phyloP scores from a whole-genome alignment of 306 rosid genomes.

The Crataegus laevigata region DNA sequence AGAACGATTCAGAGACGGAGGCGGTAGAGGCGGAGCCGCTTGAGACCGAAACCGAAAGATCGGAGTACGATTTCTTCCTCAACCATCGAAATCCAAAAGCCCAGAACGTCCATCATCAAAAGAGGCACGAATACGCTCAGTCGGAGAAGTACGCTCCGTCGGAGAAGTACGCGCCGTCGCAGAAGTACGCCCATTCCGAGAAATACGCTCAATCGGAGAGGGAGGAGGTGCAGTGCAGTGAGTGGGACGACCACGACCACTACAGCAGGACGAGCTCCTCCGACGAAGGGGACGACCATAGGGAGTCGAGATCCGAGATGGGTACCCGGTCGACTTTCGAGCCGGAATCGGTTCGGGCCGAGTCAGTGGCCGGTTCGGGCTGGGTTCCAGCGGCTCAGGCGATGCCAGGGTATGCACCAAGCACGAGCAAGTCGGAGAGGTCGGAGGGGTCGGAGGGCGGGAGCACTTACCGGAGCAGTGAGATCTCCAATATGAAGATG shows the following conservation, averaged over 20 bases:
- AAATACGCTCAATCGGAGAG: slow-evolving; percentile 37
- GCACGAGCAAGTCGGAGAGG: slow-evolving; percentile 25
- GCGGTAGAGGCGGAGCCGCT: slow-evolving; percentile 4
- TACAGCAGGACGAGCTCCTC: slow-evolving; percentile 73
- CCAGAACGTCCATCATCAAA: not conserved
- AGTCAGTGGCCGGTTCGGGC: slow-evolving; percentile 23
- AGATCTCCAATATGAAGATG: slow-evolving; percentile 67
- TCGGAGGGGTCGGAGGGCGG: slow-evolving; percentile 28
- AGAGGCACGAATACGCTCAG: not conserved
- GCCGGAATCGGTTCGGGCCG: slow-evolving; percentile 32
- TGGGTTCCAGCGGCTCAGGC: slow-evolving; percentile 1
- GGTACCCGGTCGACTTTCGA: slow-evolving; percentile 67
- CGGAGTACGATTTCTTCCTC: slow-evolving; percentile 12
- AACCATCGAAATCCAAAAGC: not conserved
- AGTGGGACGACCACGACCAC: slow-evolving; percentile 66
- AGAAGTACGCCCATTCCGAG: not conserved
- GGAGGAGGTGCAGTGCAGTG: slow-evolving; percentile 94
- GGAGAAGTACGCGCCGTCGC: not conserved
- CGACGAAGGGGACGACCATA: slow-evolving; percentile 44
- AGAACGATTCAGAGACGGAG: not conserved
- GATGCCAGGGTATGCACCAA: slow-evolving; percentile 15
- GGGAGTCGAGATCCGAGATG: slow-evolving; percentile 60
- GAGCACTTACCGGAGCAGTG: slow-evolving; percentile 31
- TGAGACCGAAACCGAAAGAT: slow-evolving; percentile 34
- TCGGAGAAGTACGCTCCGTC: not conserved